A percentile compares a stretch with the other conserved stretches of the same genome.
Conservation (phyloP, 208 protist species). For the Wallacemonas sp. region DNA sequence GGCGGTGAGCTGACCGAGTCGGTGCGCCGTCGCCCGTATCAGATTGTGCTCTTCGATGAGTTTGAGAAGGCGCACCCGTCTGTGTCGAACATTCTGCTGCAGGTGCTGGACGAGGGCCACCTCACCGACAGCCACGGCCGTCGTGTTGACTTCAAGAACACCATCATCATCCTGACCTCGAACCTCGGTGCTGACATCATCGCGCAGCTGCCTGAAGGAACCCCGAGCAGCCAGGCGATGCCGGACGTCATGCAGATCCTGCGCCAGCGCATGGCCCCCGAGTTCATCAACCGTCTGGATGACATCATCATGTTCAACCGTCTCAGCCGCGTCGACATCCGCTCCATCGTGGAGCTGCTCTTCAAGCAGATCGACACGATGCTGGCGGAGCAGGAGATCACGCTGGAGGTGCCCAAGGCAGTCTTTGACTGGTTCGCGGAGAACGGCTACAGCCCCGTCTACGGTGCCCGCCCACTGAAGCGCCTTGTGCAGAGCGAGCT, state of each 20-base stretch:
- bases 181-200: slow-evolving; percentile 95
- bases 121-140: slow-evolving; percentile 97
- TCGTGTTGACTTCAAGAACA: slow-evolving; percentile 98
- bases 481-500: slow-evolving; percentile 92
- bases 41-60: slow-evolving; percentile 99
- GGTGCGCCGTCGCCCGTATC: slow-evolving; percentile 97
- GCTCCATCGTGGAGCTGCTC: slow-evolving; percentile 92
- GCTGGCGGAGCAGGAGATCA: slow-evolving; percentile 89
- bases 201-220: slow-evolving; percentile 61
- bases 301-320: slow-evolving; percentile 97
- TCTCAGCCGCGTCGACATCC: slow-evolving; percentile 79
- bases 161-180: slow-evolving; percentile 98
- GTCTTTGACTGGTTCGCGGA: slow-evolving; percentile 86
- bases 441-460: slow-evolving; percentile 91
- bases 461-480: slow-evolving; percentile 95
- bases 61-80: slow-evolving; percentile 98
- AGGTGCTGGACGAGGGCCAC: slow-evolving; percentile 98
- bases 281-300: slow-evolving; percentile 99
- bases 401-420: slow-evolving; percentile 50
- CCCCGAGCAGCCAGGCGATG: slow-evolving; percentile 50
- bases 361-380: slow-evolving; percentile 70
- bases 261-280: slow-evolving; percentile 92
- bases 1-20: slow-evolving; percentile 98
- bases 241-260: slow-evolving; percentile 89
- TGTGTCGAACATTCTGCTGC: slow-evolving; percentile 97